A percentile compares a stretch with the other conserved stretches of the same genome.
Evolutionary conservation across 1,284 basidiomycete species (phyloP).

Genomic region (Ustilago tritici): DNA sequence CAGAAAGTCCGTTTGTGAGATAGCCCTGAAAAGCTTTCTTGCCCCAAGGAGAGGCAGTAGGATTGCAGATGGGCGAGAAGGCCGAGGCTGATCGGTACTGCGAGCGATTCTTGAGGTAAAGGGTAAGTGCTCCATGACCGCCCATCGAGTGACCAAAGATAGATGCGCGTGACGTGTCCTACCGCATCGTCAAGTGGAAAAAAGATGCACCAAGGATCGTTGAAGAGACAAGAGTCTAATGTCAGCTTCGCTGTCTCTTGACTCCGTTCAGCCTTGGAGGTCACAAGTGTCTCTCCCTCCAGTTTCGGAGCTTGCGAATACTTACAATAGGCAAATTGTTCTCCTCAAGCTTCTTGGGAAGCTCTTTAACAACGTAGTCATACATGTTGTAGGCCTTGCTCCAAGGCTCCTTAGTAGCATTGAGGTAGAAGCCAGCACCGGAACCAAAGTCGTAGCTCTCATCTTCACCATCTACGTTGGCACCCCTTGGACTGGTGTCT

Average conservation of each 20-base stretch:
- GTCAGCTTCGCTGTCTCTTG: background rate
- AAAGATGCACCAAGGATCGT: background rate
- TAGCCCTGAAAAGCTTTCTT: constrained; percentile 92
- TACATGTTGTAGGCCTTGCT: constrained; percentile 66
- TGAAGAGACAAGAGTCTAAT: background rate
- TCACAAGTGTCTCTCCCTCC: background rate
- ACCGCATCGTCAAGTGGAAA: background rate
- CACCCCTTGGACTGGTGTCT: constrained; percentile 93
- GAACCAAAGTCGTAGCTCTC: constrained; percentile 78
- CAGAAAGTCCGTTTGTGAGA: constrained; percentile 77
- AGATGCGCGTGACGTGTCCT: constrained; percentile 50
- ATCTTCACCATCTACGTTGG: constrained; percentile 85
- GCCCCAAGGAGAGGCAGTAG: constrained; percentile 89
- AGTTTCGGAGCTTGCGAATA: constrained; percentile 6
- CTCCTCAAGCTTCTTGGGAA: constrained; percentile 48
- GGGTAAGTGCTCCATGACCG: constrained; percentile 91
- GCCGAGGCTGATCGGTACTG: constrained; percentile 89
- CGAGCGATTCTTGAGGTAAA: constrained; percentile 81
- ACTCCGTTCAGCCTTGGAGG: background rate
- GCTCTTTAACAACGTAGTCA: constrained; percentile 56
- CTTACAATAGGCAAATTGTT: constrained; percentile 54
- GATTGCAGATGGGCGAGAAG: constrained; percentile 92
- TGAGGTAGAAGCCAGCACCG: constrained; percentile 68
- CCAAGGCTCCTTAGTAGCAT: constrained; percentile 65
- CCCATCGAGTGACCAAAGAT: constrained; percentile 79